A percentile compares a stretch with the other conserved stretches of the same genome.
These are phyloP conservation scores for Rhazya stricta DNA, from an alignment of 257 asterid genomes.

Conservation along the genomic window DNA sequence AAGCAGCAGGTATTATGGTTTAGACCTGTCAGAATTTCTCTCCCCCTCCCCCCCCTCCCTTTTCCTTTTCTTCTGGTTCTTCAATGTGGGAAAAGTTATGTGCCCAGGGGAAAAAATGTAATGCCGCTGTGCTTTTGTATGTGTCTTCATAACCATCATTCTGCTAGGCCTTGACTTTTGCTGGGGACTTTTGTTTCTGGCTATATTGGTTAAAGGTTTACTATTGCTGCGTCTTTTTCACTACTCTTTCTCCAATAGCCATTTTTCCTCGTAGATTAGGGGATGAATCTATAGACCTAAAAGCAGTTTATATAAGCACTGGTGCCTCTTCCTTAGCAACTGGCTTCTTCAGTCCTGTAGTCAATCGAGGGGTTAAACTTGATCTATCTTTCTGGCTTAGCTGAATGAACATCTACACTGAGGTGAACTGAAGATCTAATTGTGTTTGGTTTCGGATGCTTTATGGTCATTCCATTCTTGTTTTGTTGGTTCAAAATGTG, in stretches of 20 bases:
- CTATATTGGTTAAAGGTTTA: neutral
- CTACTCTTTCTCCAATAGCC: neutral
- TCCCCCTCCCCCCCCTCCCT: neutral
- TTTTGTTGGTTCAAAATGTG: neutral
- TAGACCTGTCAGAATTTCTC: neutral
- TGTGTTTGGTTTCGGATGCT: neutral
- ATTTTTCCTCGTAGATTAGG: neutral
- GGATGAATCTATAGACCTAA: neutral
- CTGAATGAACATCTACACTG: neutral
- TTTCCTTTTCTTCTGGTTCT: neutral
- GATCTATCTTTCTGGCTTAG: neutral
- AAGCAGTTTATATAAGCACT: neutral
- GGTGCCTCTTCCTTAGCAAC: neutral
- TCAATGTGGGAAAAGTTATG: neutral
- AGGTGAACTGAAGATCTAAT: neutral
- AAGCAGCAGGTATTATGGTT: slow-evolving; percentile 60
- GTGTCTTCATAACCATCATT: neutral
- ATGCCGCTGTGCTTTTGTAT: neutral
- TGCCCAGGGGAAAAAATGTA: neutral
- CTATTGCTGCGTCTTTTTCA: neutral
- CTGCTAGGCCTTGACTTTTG: neutral
- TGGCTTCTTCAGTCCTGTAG: neutral
- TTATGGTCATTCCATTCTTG: neutral
- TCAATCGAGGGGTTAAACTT: neutral
- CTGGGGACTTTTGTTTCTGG: neutral